phyloP scores from a whole-genome alignment of 2,329 filamentous ascomycete genomes.

The Alternaria sp. region DNA sequence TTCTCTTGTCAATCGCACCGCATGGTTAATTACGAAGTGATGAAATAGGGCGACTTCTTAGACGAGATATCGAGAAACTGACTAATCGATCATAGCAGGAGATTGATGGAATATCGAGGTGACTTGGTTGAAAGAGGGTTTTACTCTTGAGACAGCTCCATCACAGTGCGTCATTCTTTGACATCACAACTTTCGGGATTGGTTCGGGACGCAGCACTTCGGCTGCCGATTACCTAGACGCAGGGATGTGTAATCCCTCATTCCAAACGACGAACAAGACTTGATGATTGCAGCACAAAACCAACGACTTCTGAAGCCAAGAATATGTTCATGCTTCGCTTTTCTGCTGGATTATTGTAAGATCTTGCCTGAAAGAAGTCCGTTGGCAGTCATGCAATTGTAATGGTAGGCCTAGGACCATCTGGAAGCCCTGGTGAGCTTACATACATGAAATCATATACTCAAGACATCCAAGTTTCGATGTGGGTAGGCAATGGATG shows the following conservation, averaged over 20 bases:
- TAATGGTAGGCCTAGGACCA: neutral
- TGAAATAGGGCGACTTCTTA: neutral
- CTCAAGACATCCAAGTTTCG: neutral
- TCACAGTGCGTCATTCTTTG: neutral
- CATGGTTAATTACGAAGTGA: neutral
- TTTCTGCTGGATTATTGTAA: neutral
- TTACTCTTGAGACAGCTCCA: neutral
- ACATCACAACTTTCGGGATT: neutral
- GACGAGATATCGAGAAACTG: neutral
- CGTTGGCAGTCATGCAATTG: neutral
- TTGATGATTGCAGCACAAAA: neutral
- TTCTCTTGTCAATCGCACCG: neutral
- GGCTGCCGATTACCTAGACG: neutral
- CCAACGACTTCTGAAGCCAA: neutral
- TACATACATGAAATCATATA: too few species aligned
- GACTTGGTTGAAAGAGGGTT: neutral
- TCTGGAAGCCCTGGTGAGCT: neutral
- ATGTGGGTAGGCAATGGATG: neutral
- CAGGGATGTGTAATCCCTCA: neutral
- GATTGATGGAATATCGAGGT: neutral
- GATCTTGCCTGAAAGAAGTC: neutral
- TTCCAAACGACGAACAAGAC: neutral
- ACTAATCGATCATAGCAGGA: neutral
- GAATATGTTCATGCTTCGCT: neutral
- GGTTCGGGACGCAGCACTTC: conserved; percentile 1